phyloP scores from a whole-genome alignment of 768 basidiomycete genomes.

The Macrolepiota albuminosa region DNA sequence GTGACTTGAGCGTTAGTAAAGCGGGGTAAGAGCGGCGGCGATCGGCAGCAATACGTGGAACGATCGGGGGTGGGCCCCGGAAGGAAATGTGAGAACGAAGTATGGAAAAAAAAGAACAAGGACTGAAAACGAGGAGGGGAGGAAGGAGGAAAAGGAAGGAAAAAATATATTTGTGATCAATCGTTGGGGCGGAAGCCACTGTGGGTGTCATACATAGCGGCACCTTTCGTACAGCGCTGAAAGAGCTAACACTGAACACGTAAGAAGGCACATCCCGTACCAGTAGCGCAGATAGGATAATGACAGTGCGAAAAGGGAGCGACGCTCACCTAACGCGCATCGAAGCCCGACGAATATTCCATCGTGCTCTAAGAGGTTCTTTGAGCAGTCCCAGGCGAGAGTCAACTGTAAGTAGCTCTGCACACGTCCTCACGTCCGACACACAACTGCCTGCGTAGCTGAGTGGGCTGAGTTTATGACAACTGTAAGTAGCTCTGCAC shows the following conservation, averaged over 20 bases:
- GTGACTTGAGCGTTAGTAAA: not conserved
- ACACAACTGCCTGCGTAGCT: slow-evolving; percentile 4
- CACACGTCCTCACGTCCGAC: slow-evolving; percentile 11
- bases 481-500: slow-evolving; percentile 1
- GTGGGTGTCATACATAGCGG: not conserved
- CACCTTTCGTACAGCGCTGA: not conserved
- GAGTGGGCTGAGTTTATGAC: slow-evolving; percentile 2
- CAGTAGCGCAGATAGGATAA: slow-evolving; percentile 5
- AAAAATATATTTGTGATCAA: not conserved
- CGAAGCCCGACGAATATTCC: not conserved
- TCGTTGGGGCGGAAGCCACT: not conserved
- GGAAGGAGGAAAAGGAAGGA: not conserved
- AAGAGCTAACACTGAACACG: slow-evolving; percentile 1
- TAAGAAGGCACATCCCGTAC: not conserved
- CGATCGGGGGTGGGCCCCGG: slow-evolving; percentile 1
- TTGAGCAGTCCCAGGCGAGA: not conserved
- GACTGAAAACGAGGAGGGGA: not conserved
- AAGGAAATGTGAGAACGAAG: not conserved
- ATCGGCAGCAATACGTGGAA: slow-evolving; percentile 10
- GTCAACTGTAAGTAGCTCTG: not conserved
- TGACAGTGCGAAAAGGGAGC: not conserved
- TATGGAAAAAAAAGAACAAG: not conserved
- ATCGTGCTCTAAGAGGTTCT: not conserved
- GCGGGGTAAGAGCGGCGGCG: slow-evolving; percentile 5
- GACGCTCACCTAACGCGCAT: not conserved